These are phyloP conservation scores for Mycosarcoma mackinlayi DNA, from an alignment of 1,284 basidiomycete species.

Conservation along the genomic window DNA sequence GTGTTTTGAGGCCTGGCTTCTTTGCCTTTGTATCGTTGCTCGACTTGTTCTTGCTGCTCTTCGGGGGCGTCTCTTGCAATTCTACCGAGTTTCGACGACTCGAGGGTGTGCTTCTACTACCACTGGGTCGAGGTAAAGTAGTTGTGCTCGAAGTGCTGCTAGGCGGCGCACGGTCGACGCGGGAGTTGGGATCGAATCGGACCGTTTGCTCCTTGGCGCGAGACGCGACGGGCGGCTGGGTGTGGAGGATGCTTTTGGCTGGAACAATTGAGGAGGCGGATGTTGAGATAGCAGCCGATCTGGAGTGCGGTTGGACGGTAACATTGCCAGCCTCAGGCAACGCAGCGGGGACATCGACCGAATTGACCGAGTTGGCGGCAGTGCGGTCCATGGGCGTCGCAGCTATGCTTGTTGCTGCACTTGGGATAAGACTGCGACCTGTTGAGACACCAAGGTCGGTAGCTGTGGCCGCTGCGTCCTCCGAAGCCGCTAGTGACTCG, in stretches of 20 bases:
- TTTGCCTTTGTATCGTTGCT: constrained; percentile 21
- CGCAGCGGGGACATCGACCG: neutral
- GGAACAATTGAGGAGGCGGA: constrained; percentile 10
- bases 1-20: constrained; percentile 44
- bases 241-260: constrained; percentile 33
- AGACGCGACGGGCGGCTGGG: constrained; percentile 8
- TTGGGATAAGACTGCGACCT: constrained; percentile 5
- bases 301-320: constrained; percentile 1
- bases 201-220: constrained; percentile 39
- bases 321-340: neutral
- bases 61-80: constrained; percentile 19
- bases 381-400: constrained; percentile 17
- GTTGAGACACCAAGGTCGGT: neutral
- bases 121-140: constrained; percentile 2
- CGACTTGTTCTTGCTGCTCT: constrained; percentile 19
- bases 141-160: constrained; percentile 1
- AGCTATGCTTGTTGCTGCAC: constrained; percentile 11
- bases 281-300: neutral
- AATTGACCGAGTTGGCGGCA: constrained; percentile 19
- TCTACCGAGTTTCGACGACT: constrained; percentile 38
- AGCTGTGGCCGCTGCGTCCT: neutral
- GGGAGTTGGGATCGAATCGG: constrained; percentile 44
- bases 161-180: constrained; percentile 25
- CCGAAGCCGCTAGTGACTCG: neutral
- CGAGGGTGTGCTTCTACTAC: constrained; percentile 19